Conservation (phyloP, 306 rosid genomes). For the Styphnolobium japonicum region DNA sequence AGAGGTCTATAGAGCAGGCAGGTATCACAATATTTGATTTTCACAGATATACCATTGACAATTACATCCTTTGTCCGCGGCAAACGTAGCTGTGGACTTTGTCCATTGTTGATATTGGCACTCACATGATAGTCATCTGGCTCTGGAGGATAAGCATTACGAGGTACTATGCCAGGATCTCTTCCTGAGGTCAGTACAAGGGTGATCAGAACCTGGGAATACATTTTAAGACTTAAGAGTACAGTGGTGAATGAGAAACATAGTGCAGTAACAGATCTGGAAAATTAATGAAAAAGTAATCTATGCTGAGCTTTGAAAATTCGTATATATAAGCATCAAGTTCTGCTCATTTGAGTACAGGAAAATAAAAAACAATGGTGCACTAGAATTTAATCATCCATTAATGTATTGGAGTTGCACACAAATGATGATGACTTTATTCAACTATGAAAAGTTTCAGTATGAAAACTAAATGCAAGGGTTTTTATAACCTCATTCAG, state of each 20-base stretch:
- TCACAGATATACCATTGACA: constrained; percentile 52
- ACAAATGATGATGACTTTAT: not conserved
- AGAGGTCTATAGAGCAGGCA: constrained; percentile 82
- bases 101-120: constrained; percentile 38
- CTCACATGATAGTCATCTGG: constrained; percentile 36
- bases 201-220: constrained; percentile 57
- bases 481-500: not conserved
- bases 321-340: not conserved
- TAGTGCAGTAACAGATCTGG: not conserved
- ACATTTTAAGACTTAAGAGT: constrained; percentile 20
- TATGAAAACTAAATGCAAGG: not conserved
- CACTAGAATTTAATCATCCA: not conserved
- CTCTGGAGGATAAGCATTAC: constrained; percentile 61
- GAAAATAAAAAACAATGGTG: not conserved
- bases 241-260: constrained; percentile 11
- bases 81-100: constrained; percentile 28
- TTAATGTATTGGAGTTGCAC: not conserved
- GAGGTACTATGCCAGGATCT: constrained; percentile 85
- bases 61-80: constrained; percentile 59
- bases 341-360: not conserved
- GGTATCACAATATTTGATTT: constrained; percentile 70
- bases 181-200: constrained; percentile 75
- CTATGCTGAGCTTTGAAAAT: not conserved
- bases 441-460: not conserved
- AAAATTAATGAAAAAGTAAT: not conserved